Percentiles rank a stretch among this genome's conserved stretches.
These are phyloP conservation scores for Schizothecium vesticola DNA, from an alignment of 495 filamentous ascomycete genomes.

Conservation along the genomic window DNA sequence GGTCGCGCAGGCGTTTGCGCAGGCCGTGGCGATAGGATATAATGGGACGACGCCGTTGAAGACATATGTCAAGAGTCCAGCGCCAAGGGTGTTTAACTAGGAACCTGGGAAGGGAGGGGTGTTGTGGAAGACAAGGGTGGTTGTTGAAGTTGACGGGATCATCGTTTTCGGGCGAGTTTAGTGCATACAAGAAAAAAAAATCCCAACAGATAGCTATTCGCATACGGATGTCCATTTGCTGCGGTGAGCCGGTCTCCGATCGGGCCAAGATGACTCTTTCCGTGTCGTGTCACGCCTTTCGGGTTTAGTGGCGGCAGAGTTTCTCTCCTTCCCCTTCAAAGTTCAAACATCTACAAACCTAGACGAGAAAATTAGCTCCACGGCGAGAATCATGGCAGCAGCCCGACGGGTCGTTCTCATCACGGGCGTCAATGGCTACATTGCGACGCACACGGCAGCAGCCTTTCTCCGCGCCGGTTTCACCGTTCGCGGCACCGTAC, in stretches of 20 bases:
- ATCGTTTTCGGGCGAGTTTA: neutral
- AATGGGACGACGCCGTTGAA: slow-evolving; percentile 32
- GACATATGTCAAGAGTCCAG: slow-evolving; percentile 17
- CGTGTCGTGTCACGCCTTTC: neutral
- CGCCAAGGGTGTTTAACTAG: slow-evolving; percentile 21
- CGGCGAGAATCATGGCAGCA: neutral
- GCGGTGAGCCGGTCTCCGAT: neutral
- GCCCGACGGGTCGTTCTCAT: slow-evolving; percentile 34
- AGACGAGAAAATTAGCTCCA: neutral
- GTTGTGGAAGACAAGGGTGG: neutral
- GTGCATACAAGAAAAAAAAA: neutral
- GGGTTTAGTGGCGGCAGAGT: neutral
- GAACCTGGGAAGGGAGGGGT: neutral
- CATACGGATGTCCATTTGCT: neutral
- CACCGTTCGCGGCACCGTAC: slow-evolving; percentile 45
- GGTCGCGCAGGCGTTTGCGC: slow-evolving; percentile 57
- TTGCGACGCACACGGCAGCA: slow-evolving; percentile 48
- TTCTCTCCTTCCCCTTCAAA: neutral
- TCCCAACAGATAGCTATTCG: neutral
- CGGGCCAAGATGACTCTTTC: neutral
- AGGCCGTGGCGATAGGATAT: slow-evolving; percentile 47
- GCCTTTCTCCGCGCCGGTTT: slow-evolving; percentile 45
- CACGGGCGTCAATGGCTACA: slow-evolving; percentile 52
- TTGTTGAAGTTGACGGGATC: neutral
- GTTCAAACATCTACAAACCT: neutral